A percentile compares a stretch with the other conserved stretches of the same genome.
phyloP scores from a whole-genome alignment of 768 basidiomycete genomes.

The Hygrophoropsis aurantiaca region DNA sequence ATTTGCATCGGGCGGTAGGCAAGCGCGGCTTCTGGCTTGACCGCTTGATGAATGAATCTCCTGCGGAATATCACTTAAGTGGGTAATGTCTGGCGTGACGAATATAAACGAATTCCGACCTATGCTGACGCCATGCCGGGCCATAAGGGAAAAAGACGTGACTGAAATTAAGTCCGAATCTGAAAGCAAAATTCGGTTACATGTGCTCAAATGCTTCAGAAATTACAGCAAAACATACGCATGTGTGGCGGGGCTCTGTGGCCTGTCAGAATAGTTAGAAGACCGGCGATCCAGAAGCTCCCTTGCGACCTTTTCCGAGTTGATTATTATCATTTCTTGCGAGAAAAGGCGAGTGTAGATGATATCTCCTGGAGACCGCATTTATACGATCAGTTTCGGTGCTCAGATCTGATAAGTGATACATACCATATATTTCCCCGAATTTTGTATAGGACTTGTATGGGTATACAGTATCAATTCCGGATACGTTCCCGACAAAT shows the following conservation, averaged over 20 bases:
- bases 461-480: conserved; percentile 8
- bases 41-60: conserved; percentile 35
- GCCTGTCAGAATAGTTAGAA: conserved; percentile 37
- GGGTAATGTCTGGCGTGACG: conserved; percentile 1
- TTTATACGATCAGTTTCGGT: background rate
- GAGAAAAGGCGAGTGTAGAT: conserved; percentile 28
- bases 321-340: conserved; percentile 28
- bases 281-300: conserved; percentile 40
- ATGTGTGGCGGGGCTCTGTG: background rate
- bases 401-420: conserved; percentile 2
- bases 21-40: conserved; percentile 30
- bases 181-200: conserved; percentile 1
- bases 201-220: background rate
- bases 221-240: background rate
- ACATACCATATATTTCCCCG: conserved; percentile 15
- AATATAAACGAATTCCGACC: conserved; percentile 8
- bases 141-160: background rate
- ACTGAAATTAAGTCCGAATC: background rate
- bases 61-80: conserved; percentile 25
- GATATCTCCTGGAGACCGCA: conserved; percentile 20
- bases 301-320: conserved; percentile 27
- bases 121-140: background rate
- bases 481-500: conserved; percentile 17
- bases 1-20: conserved; percentile 24
- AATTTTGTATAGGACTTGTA: conserved; percentile 20